Evolutionary conservation across 768 basidiomycete species (phyloP).

Genomic region (Collybiopsis luxurians): DNA sequence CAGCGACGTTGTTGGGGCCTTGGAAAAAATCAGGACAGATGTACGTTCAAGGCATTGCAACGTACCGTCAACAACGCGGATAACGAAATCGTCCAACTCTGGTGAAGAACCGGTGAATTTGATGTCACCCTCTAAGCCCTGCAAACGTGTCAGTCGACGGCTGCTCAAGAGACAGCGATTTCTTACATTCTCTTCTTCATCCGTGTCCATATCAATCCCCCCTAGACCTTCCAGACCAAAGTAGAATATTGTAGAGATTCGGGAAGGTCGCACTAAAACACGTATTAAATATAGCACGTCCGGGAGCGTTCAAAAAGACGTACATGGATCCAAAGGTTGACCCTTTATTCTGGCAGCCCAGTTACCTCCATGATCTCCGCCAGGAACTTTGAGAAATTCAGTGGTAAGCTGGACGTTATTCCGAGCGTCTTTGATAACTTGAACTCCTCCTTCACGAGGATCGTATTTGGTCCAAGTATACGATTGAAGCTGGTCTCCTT

Average conservation of each 20-base stretch:
- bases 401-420: slow-evolving; percentile 89
- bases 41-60: not conserved
- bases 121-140: slow-evolving; percentile 77
- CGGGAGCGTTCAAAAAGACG: slow-evolving; percentile 15
- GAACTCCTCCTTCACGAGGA: slow-evolving; percentile 79
- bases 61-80: slow-evolving; percentile 77
- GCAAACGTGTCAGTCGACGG: slow-evolving; percentile 8
- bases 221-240: slow-evolving; percentile 87
- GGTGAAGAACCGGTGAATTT: slow-evolving; percentile 71
- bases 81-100: slow-evolving; percentile 78
- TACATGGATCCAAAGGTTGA: slow-evolving; percentile 68
- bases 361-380: slow-evolving; percentile 79
- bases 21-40: slow-evolving; percentile 8
- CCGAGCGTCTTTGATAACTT: slow-evolving; percentile 73
- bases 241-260: slow-evolving; percentile 82
- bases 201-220: slow-evolving; percentile 73
- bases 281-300: not conserved
- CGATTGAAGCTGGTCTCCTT: slow-evolving; percentile 73
- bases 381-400: slow-evolving; percentile 82
- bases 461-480: slow-evolving; percentile 93
- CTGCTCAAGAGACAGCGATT: not conserved
- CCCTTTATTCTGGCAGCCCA: slow-evolving; percentile 88
- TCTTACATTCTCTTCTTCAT: slow-evolving; percentile 70
- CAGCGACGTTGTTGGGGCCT: slow-evolving; percentile 59
- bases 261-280: slow-evolving; percentile 43